Base-by-base conservation (phyloP, 345 rosid species). In the Ceriops tagal region DNA sequence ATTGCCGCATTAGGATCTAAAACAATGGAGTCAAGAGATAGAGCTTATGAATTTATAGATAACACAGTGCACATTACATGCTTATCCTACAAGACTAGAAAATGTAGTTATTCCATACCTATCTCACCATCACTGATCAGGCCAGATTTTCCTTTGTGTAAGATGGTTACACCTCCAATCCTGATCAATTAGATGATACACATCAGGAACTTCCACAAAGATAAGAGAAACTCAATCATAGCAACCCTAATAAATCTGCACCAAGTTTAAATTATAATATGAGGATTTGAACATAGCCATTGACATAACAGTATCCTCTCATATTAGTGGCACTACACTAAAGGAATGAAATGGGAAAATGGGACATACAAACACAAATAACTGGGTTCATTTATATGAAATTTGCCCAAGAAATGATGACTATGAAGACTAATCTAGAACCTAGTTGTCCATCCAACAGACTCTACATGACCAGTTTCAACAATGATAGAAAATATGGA, bases 81-180 rank as follows among this genome's bases (percentile, higher is more conserved):
- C 47, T 39, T 39, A 11, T 39, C 16, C 15, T 39, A 39, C 13
- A 39, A 39, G 13, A 39, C 47, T 10, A 39, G 15, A 39, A 39
- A 10, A 39, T 11, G 13, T 18, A 21, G 11, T 30, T 62, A 28
- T 67, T 62, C 64, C 78, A 27, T 81, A 95, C 99, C 96, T 80
- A 49, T 72, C 74, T 87, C 81, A 16, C 98, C 95, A 34, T 92
- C 87, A 67, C 88, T 88, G 63, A 95, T 78, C 72, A 91, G 86
- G 77, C 89, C 97, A 75, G 87, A 77, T 64, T 83, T 89, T 52
- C 99, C 97, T 87, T 95, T 95, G 84, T 80, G 78, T 58, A 88
- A 76, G 80, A 95, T 82, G 58, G 97, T 92, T 20, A 90, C 86
- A n/a, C 93, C 85, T 59, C 97, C 99, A 49, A 95, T 83, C 87